Conservation (phyloP, 1,284 basidiomycete genomes). For the Fomitopsis betulina region DNA sequence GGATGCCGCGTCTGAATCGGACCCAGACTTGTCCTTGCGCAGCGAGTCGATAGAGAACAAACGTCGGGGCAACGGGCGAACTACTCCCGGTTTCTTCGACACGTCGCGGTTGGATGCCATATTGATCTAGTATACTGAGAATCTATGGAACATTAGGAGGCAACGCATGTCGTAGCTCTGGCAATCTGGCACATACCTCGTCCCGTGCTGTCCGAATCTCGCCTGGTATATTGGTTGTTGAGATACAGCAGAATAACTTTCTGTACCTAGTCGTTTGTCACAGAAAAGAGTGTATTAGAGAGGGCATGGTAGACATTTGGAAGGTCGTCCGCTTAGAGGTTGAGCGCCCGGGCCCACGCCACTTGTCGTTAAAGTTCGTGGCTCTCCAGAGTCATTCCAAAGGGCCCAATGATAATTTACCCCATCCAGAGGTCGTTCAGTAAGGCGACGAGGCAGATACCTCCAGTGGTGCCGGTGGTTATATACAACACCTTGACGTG, state of each 20-base stretch:
- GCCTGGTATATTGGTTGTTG: too few relatives aligned
- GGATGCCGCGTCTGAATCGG: constrained; percentile 15
- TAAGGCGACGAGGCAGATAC: too few relatives aligned
- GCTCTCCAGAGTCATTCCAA: too few relatives aligned
- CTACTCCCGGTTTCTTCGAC: constrained; percentile 25
- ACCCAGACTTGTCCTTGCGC: constrained; percentile 20
- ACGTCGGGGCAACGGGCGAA: constrained; percentile 26
- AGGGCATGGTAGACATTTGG: neutral
- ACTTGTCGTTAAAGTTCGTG: too few relatives aligned
- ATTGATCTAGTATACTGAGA: neutral
- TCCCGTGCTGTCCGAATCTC: neutral
- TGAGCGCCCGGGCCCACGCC: too few relatives aligned
- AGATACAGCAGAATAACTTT: too few relatives aligned
- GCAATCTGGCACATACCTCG: neutral
- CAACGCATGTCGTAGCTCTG: too few relatives aligned
- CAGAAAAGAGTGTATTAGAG: neutral
- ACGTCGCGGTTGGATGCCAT: neutral
- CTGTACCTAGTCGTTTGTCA: neutral
- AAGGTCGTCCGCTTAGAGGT: too few relatives aligned
- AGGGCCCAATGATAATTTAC: too few relatives aligned
- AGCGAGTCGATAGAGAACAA: constrained; percentile 33
- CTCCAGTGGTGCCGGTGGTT: too few relatives aligned
- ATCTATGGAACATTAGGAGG: neutral
- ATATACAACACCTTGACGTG: too few relatives aligned
- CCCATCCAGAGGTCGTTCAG: too few relatives aligned